These are phyloP conservation scores for Cladosporium sp. DNA, from an alignment of 2,329 filamentous ascomycete species.

Conservation along the genomic window DNA sequence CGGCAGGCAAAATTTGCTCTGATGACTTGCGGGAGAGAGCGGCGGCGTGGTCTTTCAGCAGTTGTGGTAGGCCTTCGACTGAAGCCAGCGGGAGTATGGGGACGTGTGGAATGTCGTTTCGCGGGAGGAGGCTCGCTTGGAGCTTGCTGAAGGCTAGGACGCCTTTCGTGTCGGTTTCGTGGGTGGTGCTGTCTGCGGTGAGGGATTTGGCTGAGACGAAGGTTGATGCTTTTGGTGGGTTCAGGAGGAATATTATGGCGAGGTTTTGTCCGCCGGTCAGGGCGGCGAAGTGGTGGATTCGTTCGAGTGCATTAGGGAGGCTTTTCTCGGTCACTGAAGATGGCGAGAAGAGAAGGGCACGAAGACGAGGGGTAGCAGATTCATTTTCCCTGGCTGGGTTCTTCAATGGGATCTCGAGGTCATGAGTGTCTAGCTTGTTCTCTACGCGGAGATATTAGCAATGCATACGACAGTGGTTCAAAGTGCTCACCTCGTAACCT, in stretches of 20 bases:
- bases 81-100: constrained; percentile 25
- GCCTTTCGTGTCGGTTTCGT: constrained; percentile 10
- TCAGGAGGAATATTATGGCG: constrained; percentile 31
- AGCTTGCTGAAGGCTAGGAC: constrained; percentile 25
- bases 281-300: constrained; percentile 29
- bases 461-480: too few species aligned
- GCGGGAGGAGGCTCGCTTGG: constrained; percentile 23
- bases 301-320: constrained; percentile 23
- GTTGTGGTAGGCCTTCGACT: constrained; percentile 19
- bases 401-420: constrained; percentile 29
- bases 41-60: constrained; percentile 15
- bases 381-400: constrained; percentile 13
- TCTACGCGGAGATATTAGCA: constrained; percentile 22
- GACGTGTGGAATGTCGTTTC: constrained; percentile 20
- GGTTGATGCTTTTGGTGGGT: constrained; percentile 15
- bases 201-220: constrained; percentile 17
- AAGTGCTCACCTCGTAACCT: constrained; percentile 24
- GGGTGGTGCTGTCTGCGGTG: background rate
- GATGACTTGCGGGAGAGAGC: constrained; percentile 9
- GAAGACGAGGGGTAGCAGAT: constrained; percentile 18
- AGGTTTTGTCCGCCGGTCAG: constrained; percentile 27
- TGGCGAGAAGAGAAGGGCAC: constrained; percentile 31
- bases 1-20: background rate
- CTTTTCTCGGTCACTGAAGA: constrained; percentile 17
- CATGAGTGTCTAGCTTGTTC: constrained; percentile 33